Evolutionary conservation across 192 early-diverging fungal species (phyloP), one percentile per base, ranked within the genome.

Genomic region (Haplosporangium gracile): DNA sequence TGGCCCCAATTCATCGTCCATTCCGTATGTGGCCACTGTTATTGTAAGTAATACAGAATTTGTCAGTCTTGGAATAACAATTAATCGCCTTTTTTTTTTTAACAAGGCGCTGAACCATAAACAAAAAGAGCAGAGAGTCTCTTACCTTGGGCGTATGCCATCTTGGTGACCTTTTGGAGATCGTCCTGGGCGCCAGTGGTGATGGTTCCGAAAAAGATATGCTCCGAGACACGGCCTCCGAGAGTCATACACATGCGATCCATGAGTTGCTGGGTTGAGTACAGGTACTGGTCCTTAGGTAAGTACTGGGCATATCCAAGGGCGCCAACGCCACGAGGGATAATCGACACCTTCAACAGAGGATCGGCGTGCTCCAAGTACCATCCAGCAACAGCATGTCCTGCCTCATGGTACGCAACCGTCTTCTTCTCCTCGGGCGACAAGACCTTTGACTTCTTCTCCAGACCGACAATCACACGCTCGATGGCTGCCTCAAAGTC

Each of bases 111-210:
- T 22, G 49, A 20, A 51, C 24, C 8, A 69, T 32, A 57, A 32
- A 29, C 18, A 47, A 13, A 40, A 40, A 43, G 36, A 9, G 39
- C 0, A 24, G 16, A 29, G 38, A 43, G 38, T 22, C 4, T 38
- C 34, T 83, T 76, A 85, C 82, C 82, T 88, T 97, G 96, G 13
- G 97, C 97, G 88, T 99, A 99, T 20, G 99, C 99, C 94, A 97
- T 95, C 88, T 95, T 96, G 22, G 97, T 99, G 20, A 99, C 97
- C 88, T 98, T 98, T 86, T 98, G 94, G 81, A 99, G 89, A 91
- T 99, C 99, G 83, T 99, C 99, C n/a, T 94, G 94, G 4, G 98
- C 98, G 49, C 98, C 98, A 4, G 97, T 98, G n/a, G 98, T 98
- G 68, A 99, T 94, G 9, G 94, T 92, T 29, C 93, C 89, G 89